These are phyloP conservation scores for Westerdykella ornata DNA, from an alignment of 2,329 filamentous ascomycete genomes.

Conservation along the genomic window DNA sequence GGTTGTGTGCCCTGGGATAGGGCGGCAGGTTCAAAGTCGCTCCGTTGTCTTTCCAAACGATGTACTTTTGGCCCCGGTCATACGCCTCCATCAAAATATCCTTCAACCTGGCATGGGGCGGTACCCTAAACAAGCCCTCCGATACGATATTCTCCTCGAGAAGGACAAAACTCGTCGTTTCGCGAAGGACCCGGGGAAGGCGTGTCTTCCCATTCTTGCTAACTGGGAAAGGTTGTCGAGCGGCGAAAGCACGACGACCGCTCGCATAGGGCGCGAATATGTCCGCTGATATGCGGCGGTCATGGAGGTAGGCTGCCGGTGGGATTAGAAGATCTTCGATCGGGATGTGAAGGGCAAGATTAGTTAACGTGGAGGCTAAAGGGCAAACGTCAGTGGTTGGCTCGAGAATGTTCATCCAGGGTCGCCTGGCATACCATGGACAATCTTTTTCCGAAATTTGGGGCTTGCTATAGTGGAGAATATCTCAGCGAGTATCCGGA, in stretches of 20 bases:
- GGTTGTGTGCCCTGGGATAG: slow-evolving; percentile 29
- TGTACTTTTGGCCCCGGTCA: slow-evolving; percentile 49
- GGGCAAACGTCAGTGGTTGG: not conserved
- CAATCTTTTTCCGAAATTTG: slow-evolving; percentile 52
- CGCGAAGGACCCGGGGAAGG: slow-evolving; percentile 48
- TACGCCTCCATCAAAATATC: slow-evolving; percentile 50
- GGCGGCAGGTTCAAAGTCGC: slow-evolving; percentile 28
- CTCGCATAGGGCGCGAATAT: slow-evolving; percentile 44
- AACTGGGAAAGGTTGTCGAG: slow-evolving; percentile 44
- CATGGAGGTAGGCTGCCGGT: slow-evolving; percentile 49
- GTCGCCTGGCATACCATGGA: slow-evolving; percentile 41
- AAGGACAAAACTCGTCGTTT: slow-evolving; percentile 48
- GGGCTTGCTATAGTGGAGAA: slow-evolving; percentile 53
- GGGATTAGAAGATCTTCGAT: slow-evolving; percentile 50
- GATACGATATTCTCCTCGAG: slow-evolving; percentile 43
- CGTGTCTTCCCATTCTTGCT: slow-evolving; percentile 41
- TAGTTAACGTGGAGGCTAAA: slow-evolving; percentile 45
- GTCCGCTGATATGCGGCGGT: slow-evolving; percentile 45
- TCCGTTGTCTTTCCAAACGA: slow-evolving; percentile 46
- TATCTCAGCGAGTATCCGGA: slow-evolving; percentile 50
- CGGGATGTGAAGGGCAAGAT: slow-evolving; percentile 46
- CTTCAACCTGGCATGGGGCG: slow-evolving; percentile 45
- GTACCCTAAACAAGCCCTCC: slow-evolving; percentile 51
- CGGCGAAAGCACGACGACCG: slow-evolving; percentile 43
- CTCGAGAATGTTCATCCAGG: not conserved